These are phyloP conservation scores for Heliosperma pusillum DNA, from an alignment of 148 eudicot species.

Conservation along the genomic window DNA sequence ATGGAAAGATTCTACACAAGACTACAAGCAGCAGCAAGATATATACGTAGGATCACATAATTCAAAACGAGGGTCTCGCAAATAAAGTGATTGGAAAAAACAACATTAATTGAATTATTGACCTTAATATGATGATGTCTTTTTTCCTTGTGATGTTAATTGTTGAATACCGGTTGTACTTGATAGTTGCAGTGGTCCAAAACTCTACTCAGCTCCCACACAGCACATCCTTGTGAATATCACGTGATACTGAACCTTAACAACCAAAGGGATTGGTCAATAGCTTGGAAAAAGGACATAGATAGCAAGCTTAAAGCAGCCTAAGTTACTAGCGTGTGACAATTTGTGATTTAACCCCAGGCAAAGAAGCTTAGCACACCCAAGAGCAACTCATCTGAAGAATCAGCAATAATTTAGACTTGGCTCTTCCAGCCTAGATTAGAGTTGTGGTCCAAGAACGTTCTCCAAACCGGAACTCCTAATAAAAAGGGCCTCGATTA, in stretches of 20 bases:
- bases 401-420: not conserved
- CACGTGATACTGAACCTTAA: conserved; percentile 27
- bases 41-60: not conserved
- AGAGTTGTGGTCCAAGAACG: no score
- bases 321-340: not conserved
- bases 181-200: conserved; percentile 28
- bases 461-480: no score
- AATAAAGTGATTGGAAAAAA: not conserved
- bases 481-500: no score
- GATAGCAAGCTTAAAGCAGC: not conserved
- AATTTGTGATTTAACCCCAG: not conserved
- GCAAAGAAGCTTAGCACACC: not conserved
- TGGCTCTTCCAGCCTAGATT: not conserved
- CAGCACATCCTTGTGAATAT: conserved; percentile 29
- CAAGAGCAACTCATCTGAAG: not conserved
- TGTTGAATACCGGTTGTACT: conserved; percentile 21
- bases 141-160: conserved; percentile 16
- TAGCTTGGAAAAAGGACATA: not conserved
- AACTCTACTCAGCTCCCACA: conserved; percentile 14
- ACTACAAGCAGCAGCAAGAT: conserved; percentile 5
- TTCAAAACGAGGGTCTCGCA: conserved; percentile 6
- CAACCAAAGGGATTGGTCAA: conserved; percentile 13
- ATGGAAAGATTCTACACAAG: conserved; percentile 2
- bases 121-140: conserved; percentile 13
- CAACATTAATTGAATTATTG: conserved; percentile 21